Percentiles rank a stretch among this genome's conserved stretches.
These are phyloP conservation scores for Fusarium denticulatum DNA, from an alignment of 2,329 filamentous ascomycete genomes.

Conservation along the genomic window DNA sequence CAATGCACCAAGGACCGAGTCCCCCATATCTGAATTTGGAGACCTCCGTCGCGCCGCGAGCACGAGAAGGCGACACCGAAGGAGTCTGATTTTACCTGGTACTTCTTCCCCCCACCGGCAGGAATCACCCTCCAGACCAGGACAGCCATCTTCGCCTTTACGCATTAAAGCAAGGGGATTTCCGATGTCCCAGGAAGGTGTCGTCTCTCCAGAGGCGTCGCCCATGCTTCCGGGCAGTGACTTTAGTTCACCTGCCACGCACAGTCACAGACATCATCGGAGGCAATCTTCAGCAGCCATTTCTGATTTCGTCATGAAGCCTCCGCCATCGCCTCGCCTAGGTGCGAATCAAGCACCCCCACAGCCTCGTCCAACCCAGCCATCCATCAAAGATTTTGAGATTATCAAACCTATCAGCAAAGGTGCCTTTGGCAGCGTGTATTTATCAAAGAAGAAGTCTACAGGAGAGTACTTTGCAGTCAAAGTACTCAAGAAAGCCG, in stretches of 20 bases:
- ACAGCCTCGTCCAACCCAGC: slow-evolving; percentile 87
- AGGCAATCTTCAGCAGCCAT: slow-evolving; percentile 92
- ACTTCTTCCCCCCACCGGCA: slow-evolving; percentile 84
- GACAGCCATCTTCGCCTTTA: slow-evolving; percentile 85
- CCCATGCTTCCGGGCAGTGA: slow-evolving; percentile 87
- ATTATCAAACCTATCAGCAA: slow-evolving; percentile 99
- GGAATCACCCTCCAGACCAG: slow-evolving; percentile 83
- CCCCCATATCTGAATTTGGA: slow-evolving; percentile 87
- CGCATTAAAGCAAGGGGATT: slow-evolving; percentile 83
- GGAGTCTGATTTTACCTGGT: slow-evolving; percentile 84
- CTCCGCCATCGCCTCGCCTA: slow-evolving; percentile 84
- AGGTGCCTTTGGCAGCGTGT: slow-evolving; percentile 97
- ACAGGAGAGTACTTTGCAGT: slow-evolving; percentile 99
- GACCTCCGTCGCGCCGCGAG: slow-evolving; percentile 79
- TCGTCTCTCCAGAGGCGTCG: slow-evolving; percentile 88
- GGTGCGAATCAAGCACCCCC: slow-evolving; percentile 79
- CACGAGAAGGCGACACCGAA: slow-evolving; percentile 83
- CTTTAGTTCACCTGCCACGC: slow-evolving; percentile 77
- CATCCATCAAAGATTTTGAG: slow-evolving; percentile 99
- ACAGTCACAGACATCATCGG: slow-evolving; percentile 75
- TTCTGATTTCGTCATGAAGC: slow-evolving; percentile 72
- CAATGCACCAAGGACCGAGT: slow-evolving; percentile 78
- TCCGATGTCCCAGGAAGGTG: slow-evolving; percentile 67
- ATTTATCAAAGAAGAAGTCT: slow-evolving; percentile 97
- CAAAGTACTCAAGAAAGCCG: slow-evolving; percentile 98